phyloP scores from a whole-genome alignment of 495 filamentous ascomycete genomes.

The Annulohypoxylon stygium region DNA sequence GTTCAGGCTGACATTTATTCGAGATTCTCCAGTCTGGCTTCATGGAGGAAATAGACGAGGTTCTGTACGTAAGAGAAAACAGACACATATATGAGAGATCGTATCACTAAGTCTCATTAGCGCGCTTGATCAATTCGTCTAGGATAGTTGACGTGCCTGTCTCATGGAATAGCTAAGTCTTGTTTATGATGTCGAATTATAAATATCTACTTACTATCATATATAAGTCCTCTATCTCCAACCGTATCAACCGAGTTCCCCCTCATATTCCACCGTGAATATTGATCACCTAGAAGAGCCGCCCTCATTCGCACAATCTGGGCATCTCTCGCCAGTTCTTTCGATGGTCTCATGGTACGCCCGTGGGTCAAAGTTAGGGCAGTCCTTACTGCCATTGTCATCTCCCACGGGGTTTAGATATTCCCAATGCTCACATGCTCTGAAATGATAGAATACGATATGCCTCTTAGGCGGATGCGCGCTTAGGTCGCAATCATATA shows the following conservation, averaged over 20 bases:
- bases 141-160: background rate
- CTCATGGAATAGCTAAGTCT: background rate
- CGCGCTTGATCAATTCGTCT: background rate
- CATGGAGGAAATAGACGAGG: background rate
- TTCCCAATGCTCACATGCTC: conserved; percentile 30
- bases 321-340: conserved; percentile 24
- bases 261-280: background rate
- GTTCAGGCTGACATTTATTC: conserved; percentile 8
- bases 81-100: background rate
- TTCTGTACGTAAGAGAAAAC: conserved; percentile 32
- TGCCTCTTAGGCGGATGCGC: background rate
- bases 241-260: too few relatives aligned
- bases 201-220: too few relatives aligned
- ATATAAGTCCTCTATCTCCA: too few relatives aligned
- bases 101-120: background rate
- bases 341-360: conserved; percentile 21
- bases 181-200: background rate
- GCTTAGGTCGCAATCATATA: too few relatives aligned
- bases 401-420: background rate
- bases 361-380: background rate
- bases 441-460: conserved; percentile 10
- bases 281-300: conserved; percentile 18
- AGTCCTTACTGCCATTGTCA: conserved; percentile 16
- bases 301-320: conserved; percentile 32
- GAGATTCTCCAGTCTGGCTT: background rate